Percentiles rank a stretch among this genome's conserved stretches.
phyloP scores from a whole-genome alignment of 345 rosid genomes.

The Lepidium africanum region DNA sequence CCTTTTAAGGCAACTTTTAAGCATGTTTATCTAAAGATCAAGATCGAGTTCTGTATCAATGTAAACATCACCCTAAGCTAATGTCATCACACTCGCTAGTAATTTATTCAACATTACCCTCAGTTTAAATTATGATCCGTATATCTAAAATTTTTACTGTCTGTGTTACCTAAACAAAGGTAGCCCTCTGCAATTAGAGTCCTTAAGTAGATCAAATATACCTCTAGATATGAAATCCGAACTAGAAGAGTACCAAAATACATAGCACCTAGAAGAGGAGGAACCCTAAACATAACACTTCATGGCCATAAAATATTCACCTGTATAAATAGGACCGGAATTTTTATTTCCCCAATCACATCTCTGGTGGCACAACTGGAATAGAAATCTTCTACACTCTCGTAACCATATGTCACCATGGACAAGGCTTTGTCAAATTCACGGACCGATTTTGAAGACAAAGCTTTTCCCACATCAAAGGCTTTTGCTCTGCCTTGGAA shows the following conservation, averaged over 20 bases:
- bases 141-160: neutral
- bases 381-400: conserved; percentile 71
- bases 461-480: conserved; percentile 79
- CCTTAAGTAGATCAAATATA: neutral
- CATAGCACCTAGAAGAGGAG: neutral
- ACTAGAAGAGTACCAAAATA: neutral
- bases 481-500: conserved; percentile 80
- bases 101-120: neutral
- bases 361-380: conserved; percentile 59
- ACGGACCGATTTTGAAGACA: conserved; percentile 68
- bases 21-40: neutral
- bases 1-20: neutral
- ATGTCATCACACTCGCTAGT: neutral
- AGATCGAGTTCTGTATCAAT: neutral
- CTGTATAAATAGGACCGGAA: conserved; percentile 95
- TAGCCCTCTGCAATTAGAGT: neutral
- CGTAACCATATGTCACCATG: conserved; percentile 77
- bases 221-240: neutral
- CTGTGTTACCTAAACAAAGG: neutral
- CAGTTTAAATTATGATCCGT: neutral
- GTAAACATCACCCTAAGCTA: conserved; percentile 6
- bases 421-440: conserved; percentile 89
- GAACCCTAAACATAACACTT: neutral
- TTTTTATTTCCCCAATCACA: conserved; percentile 65
- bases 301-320: conserved; percentile 28